These are phyloP conservation scores for Trichoderma koningii DNA, from an alignment of 2,329 filamentous ascomycete species.

Conservation along the genomic window DNA sequence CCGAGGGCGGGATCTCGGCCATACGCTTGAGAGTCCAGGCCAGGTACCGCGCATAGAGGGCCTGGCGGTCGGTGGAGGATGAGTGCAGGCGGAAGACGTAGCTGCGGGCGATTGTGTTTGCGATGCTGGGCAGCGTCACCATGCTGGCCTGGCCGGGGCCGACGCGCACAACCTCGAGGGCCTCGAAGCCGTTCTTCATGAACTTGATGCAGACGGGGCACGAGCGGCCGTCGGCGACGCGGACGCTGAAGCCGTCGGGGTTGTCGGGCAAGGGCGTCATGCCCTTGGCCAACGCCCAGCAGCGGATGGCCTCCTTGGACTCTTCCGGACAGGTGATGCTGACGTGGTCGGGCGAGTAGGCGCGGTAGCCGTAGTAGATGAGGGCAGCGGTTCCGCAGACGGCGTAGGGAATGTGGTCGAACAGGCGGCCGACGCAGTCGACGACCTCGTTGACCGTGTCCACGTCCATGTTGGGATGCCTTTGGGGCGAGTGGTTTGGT, in stretches of 20 bases:
- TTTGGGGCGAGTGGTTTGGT: not conserved
- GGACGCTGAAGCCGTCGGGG: slow-evolving; percentile 43
- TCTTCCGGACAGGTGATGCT: slow-evolving; percentile 46
- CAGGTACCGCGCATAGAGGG: slow-evolving; percentile 37
- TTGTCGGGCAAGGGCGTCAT: slow-evolving; percentile 32
- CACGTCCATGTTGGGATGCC: slow-evolving; percentile 32
- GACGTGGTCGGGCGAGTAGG: slow-evolving; percentile 38
- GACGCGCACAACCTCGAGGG: slow-evolving; percentile 33
- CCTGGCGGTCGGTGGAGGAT: slow-evolving; percentile 27
- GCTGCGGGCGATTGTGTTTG: slow-evolving; percentile 40
- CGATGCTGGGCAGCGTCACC: slow-evolving; percentile 41
- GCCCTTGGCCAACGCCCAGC: slow-evolving; percentile 46
- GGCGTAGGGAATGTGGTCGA: slow-evolving; percentile 50
- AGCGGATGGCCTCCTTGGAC: slow-evolving; percentile 41
- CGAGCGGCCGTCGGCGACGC: slow-evolving; percentile 36
- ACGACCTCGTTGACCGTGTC: slow-evolving; percentile 44
- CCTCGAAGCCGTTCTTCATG: slow-evolving; percentile 38
- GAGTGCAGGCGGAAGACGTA: slow-evolving; percentile 37
- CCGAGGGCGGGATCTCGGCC: slow-evolving; percentile 26
- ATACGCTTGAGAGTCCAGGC: slow-evolving; percentile 42
- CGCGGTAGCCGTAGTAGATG: slow-evolving; percentile 46
- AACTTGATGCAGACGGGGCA: slow-evolving; percentile 43
- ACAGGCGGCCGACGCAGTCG: slow-evolving; percentile 41
- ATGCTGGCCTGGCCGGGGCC: slow-evolving; percentile 33
- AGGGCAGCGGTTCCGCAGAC: slow-evolving; percentile 51